These are phyloP conservation scores for Diatrype stigma DNA, from an alignment of 2,329 filamentous ascomycete species.

Conservation along the genomic window DNA sequence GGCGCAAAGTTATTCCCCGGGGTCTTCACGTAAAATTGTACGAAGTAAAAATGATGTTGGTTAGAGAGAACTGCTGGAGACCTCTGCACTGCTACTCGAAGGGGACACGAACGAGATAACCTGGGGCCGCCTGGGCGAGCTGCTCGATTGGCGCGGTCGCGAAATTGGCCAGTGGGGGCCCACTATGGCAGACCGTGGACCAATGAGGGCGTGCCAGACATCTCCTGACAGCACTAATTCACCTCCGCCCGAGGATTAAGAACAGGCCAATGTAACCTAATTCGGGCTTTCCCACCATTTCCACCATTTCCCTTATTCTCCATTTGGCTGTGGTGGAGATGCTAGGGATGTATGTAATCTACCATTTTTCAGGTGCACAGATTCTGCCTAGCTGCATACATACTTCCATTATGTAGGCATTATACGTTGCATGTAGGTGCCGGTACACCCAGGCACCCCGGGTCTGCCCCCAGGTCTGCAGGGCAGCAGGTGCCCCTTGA, in stretches of 20 bases:
- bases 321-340: background rate
- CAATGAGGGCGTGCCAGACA: slow-evolving; percentile 1
- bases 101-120: background rate
- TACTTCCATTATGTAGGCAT: too few species aligned
- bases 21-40: slow-evolving; percentile 6
- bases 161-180: slow-evolving; percentile 7
- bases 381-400: too few species aligned
- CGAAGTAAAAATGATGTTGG: background rate
- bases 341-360: background rate
- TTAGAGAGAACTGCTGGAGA: background rate
- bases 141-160: slow-evolving; percentile 12
- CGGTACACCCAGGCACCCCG: too few species aligned
- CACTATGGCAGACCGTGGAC: slow-evolving; percentile 3
- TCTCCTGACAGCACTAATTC: background rate
- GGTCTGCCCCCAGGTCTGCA: too few species aligned
- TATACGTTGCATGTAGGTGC: too few species aligned
- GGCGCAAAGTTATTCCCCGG: slow-evolving; percentile 1
- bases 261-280: background rate
- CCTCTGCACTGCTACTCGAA: too few species aligned
- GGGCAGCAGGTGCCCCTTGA: too few species aligned
- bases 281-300: too few species aligned
- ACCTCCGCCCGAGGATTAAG: background rate
- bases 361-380: background rate
- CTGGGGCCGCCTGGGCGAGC: slow-evolving; percentile 6
- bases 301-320: background rate